These are phyloP conservation scores for Pseudotsuga menziesii DNA, from an alignment of 75 land plant genomes.

Conservation along the genomic window DNA sequence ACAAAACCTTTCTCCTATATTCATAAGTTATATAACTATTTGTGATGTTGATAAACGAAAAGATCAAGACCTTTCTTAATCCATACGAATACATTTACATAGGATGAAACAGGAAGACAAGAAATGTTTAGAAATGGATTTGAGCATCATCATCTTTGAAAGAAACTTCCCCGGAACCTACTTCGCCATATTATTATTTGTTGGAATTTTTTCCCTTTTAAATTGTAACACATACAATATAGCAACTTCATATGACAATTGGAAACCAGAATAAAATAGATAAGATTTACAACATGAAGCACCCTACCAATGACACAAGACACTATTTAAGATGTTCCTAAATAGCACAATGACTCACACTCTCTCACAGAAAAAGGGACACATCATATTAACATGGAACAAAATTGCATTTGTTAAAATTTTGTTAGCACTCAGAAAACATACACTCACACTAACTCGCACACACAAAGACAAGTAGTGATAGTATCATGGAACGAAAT, in stretches of 20 bases:
- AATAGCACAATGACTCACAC: conserved; percentile 34
- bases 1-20: too few species aligned
- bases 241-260: not conserved
- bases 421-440: too few species aligned
- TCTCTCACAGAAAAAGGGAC: conserved; percentile 13
- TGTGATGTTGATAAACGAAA: not conserved
- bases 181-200: too few species aligned
- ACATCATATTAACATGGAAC: too few species aligned
- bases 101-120: not conserved
- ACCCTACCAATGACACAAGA: not conserved
- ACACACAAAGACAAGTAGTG: too few species aligned
- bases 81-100: not conserved
- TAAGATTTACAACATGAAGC: not conserved
- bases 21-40: too few species aligned
- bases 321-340: not conserved
- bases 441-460: too few species aligned
- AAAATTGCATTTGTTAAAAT: too few species aligned
- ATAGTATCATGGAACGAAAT: too few species aligned
- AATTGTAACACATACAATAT: not conserved
- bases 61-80: not conserved
- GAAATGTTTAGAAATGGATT: not conserved
- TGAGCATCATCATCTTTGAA: not conserved
- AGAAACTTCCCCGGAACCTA: too few species aligned
- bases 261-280: not conserved
- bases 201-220: not conserved